A percentile compares a stretch with the other conserved stretches of the same genome.
These are phyloP conservation scores for Lindgomyces ingoldianus DNA, from an alignment of 495 filamentous ascomycete species.

Conservation along the genomic window DNA sequence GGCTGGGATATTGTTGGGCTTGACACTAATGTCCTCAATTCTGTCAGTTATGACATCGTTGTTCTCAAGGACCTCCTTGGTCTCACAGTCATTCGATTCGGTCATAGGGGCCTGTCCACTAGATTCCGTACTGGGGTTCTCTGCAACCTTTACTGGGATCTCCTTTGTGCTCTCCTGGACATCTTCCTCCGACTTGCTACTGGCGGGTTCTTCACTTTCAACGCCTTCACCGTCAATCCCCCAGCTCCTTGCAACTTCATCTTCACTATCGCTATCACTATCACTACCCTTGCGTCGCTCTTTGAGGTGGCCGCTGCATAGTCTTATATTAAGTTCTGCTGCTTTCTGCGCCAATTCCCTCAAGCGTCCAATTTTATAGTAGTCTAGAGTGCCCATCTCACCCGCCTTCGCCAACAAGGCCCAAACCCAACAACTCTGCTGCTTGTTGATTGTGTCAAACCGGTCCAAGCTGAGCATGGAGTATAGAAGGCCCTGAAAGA, in stretches of 20 bases:
- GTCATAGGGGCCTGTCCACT: neutral
- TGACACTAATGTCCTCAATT: slow-evolving; percentile 16
- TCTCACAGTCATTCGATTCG: neutral
- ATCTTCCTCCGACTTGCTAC: neutral
- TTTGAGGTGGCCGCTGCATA: slow-evolving; percentile 12
- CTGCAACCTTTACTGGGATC: too few species aligned
- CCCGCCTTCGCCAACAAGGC: slow-evolving; percentile 59
- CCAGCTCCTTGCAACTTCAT: slow-evolving; percentile 4
- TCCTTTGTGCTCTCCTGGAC: too few species aligned
- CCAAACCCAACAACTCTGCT: slow-evolving; percentile 64
- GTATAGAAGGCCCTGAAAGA: slow-evolving; percentile 57
- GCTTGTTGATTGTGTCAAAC: slow-evolving; percentile 49
- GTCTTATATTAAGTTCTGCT: slow-evolving; percentile 42
- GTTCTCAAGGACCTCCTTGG: neutral
- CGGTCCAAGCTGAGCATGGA: slow-evolving; percentile 50
- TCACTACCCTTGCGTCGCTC: too few species aligned
- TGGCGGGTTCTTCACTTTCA: slow-evolving; percentile 5
- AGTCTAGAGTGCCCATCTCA: slow-evolving; percentile 58
- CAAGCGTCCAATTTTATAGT: slow-evolving; percentile 58
- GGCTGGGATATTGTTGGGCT: slow-evolving; percentile 11
- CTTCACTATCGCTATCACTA: slow-evolving; percentile 1
- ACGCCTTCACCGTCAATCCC: slow-evolving; percentile 6
- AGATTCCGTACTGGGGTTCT: neutral
- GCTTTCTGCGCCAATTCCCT: slow-evolving; percentile 63
- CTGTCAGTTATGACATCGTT: neutral